phyloP scores from a whole-genome alignment of 129 eudicot species.

The Silybum marianum region DNA sequence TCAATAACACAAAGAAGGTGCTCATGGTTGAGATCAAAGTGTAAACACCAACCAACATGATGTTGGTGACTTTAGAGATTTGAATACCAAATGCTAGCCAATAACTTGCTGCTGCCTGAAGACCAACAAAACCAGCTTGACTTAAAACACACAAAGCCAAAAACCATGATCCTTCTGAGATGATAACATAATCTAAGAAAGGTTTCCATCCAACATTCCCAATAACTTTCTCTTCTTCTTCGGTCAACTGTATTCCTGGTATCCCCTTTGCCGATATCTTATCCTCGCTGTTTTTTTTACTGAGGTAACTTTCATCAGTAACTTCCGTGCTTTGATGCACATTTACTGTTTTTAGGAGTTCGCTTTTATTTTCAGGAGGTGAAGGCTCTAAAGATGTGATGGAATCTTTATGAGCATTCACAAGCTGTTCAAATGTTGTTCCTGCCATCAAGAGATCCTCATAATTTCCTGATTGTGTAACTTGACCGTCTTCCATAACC shows the following conservation, averaged over 20 bases:
- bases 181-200: slow-evolving; percentile 49
- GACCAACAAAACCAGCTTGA: slow-evolving; percentile 45
- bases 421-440: slow-evolving; percentile 67
- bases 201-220: slow-evolving; percentile 64
- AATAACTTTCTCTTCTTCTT: slow-evolving; percentile 62
- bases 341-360: not conserved
- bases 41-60: slow-evolving; percentile 46
- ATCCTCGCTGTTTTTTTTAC: slow-evolving; percentile 43
- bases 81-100: slow-evolving; percentile 67
- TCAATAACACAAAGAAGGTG: slow-evolving; percentile 48
- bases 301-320: slow-evolving; percentile 10
- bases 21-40: slow-evolving; percentile 44
- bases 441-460: slow-evolving; percentile 58
- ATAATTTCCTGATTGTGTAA: slow-evolving; percentile 72
- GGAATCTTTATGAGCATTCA: slow-evolving; percentile 64
- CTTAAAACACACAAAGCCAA: slow-evolving; percentile 23
- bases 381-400: slow-evolving; percentile 45
- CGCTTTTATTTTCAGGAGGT: slow-evolving; percentile 17
- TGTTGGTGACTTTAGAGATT: slow-evolving; percentile 40
- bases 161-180: slow-evolving; percentile 46
- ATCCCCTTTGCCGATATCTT: slow-evolving; percentile 28
- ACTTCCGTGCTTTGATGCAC: slow-evolving; percentile 17
- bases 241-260: slow-evolving; percentile 58
- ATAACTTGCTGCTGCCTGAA: slow-evolving; percentile 70
- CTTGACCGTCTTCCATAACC: slow-evolving; percentile 71